Percentiles rank a stretch among this genome's conserved stretches.
These are phyloP conservation scores for Neurospora intermedia DNA, from an alignment of 495 filamentous ascomycete genomes.

Conservation along the genomic window DNA sequence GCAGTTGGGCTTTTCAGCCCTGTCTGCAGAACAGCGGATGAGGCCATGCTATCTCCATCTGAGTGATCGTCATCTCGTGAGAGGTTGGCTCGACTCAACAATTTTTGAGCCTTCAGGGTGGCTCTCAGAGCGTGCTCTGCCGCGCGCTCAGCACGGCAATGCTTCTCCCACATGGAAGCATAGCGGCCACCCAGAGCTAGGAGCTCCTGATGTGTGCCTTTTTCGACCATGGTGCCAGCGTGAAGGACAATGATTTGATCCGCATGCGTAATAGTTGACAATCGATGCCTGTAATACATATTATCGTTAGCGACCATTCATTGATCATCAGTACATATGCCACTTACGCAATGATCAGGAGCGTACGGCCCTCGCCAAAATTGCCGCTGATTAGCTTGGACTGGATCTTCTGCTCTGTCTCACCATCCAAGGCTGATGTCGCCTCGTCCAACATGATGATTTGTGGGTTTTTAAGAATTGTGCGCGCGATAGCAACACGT, in stretches of 20 bases:
- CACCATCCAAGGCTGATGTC: slow-evolving; percentile 87
- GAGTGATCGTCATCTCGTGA: slow-evolving; percentile 13
- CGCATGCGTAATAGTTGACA: slow-evolving; percentile 89
- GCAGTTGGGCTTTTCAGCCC: slow-evolving; percentile 10
- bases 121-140: slow-evolving; percentile 56
- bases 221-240: slow-evolving; percentile 71
- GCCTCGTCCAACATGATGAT: slow-evolving; percentile 97
- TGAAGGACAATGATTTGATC: slow-evolving; percentile 93
- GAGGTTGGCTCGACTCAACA: slow-evolving; percentile 37
- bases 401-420: slow-evolving; percentile 95
- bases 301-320: background rate
- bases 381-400: slow-evolving; percentile 66
- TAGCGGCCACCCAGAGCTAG: slow-evolving; percentile 70
- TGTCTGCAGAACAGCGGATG: slow-evolving; percentile 19
- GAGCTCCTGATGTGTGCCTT: slow-evolving; percentile 78
- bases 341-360: slow-evolving; percentile 52
- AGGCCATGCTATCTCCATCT: slow-evolving; percentile 23
- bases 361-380: slow-evolving; percentile 73
- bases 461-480: slow-evolving; percentile 88
- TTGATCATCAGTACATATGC: background rate
- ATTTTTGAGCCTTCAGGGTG: slow-evolving; percentile 45
- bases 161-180: slow-evolving; percentile 90
- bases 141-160: slow-evolving; percentile 79
- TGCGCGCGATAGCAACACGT: slow-evolving; percentile 90
- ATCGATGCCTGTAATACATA: slow-evolving; percentile 49